Base-by-base conservation (phyloP, 2,329 filamentous ascomycete species). In the Curvularia spicifera region DNA sequence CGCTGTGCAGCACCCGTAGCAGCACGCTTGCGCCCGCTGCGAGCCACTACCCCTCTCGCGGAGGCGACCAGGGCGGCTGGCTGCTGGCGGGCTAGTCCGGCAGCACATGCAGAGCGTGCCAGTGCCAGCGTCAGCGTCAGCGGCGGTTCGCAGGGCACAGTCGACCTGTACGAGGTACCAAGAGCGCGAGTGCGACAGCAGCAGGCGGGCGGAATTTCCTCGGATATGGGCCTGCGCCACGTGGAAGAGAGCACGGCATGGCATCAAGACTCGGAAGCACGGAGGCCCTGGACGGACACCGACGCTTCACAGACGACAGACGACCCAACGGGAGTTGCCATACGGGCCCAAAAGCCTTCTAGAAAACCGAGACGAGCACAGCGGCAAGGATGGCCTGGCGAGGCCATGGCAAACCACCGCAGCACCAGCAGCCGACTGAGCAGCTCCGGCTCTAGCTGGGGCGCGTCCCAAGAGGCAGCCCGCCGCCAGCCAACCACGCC, bases 191-290 rank as follows among this genome's bases (percentile, higher is more conserved):
- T 18, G 18, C 18, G 18, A 18, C 18, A 33, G 18, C 15, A 22
- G 10, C 29, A 46, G 12, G 18, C 44, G 44, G 46, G 47, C 47
- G 47, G 47, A 22, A 22, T 49, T 49, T 49, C 47, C 47, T 49
- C 47, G 47, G 47, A 13, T 28, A 10, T 39, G 22, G 33, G 9
- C 47, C 50, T 57, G 55, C 55, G 55, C 55, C 56, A 58, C 56
- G 52, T 40, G 20, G 39, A 40, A 40, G 18, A 22, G 39, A 37
- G 31, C 7, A 26, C 6, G 29, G 29, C 31, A 9, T 12, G 31
- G 33, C 10, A 15, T 18, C 2, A n/a, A 20, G 18, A 3, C 39
- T 22, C 18, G 39, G 39, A 22, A 7, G 39, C 18, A 40, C 39
- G 18, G 9, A 22, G 39, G 7, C 39, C 6, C 6, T 6, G 24